Base-by-base conservation (phyloP, 176 grass and related monocot genomes). In the Hordeum vulgare region DNA sequence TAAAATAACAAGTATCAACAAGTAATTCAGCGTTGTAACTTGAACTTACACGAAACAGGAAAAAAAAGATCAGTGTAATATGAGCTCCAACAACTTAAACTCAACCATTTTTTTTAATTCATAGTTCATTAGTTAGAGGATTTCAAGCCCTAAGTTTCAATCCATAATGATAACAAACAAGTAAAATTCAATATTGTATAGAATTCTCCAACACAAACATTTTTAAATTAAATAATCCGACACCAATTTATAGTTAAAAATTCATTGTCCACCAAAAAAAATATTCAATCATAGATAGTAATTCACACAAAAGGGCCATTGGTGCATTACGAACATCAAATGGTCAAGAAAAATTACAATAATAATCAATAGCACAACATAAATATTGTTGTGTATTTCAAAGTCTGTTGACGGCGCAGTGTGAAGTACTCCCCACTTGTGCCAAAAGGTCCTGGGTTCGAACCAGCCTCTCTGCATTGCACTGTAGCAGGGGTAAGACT, bases 391-490 rank as follows among this genome's bases (percentile, higher is more conserved):
- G 27, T 80, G 17, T n/a, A 34, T 4, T 10, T 21, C 66, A 34
- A 14, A 77, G 59, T 77, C 62, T 29, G 53, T 77, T 81, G 53
- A 60, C 78, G n/a, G n/a, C n/a, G n/a, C n/a, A n/a, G n/a, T n/a
- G n/a, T n/a, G n/a, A n/a, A n/a, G n/a, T n/a, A n/a, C n/a, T n/a
- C n/a, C n/a, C n/a, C n/a, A n/a, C n/a, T n/a, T n/a, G n/a, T n/a
- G n/a, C n/a, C n/a, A n/a, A n/a, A n/a, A n/a, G n/a, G n/a, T n/a
- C n/a, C n/a, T n/a, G n/a, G n/a, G n/a, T n/a, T n/a, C n/a, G n/a
- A n/a, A n/a, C n/a, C n/a, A n/a, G n/a, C n/a, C n/a, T n/a, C n/a
- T n/a, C n/a, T n/a, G n/a, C n/a, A n/a, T n/a, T n/a, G n/a, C n/a
- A n/a, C n/a, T n/a, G n/a, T n/a, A n/a, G n/a, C n/a, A n/a, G n/a